A percentile compares a stretch with the other conserved stretches of the same genome.
Evolutionary conservation across 2,329 filamentous ascomycete genomes (phyloP).

Genomic region (Xylariaceae sp.): DNA sequence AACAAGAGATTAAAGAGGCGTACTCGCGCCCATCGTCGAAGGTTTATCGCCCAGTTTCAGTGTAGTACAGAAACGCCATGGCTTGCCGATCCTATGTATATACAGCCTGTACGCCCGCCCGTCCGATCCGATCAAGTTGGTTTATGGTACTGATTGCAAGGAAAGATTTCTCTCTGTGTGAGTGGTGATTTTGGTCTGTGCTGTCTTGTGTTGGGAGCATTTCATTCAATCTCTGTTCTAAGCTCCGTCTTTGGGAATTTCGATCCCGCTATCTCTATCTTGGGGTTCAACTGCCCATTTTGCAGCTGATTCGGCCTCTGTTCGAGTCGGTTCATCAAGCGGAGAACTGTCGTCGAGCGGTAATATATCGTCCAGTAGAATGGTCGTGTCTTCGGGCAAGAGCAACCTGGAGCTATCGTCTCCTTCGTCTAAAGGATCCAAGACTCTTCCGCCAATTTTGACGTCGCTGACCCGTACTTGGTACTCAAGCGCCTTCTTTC

Average conservation of each 20-base stretch:
- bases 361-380: too few relatives aligned
- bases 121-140: too few relatives aligned
- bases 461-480: slow-evolving; percentile 75
- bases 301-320: slow-evolving; percentile 15
- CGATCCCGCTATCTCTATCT: slow-evolving; percentile 52
- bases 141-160: too few relatives aligned
- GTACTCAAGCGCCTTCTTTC: slow-evolving; percentile 81
- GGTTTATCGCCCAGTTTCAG: too few relatives aligned
- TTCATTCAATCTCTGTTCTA: neutral
- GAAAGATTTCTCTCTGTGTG: too few relatives aligned
- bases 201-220: too few relatives aligned
- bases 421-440: slow-evolving; percentile 58
- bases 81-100: too few relatives aligned
- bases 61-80: too few relatives aligned
- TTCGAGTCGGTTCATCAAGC: slow-evolving; percentile 12
- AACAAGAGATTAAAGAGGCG: too few relatives aligned
- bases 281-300: slow-evolving; percentile 34
- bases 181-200: neutral
- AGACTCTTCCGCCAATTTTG: slow-evolving; percentile 73
- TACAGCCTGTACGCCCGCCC: too few relatives aligned
- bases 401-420: slow-evolving; percentile 28
- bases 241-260: slow-evolving; percentile 39
- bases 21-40: too few relatives aligned
- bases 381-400: slow-evolving; percentile 24
- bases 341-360: too few relatives aligned